Conservation (phyloP, 2,329 filamentous ascomycete genomes). For the Pestalotiopsis sp. region DNA sequence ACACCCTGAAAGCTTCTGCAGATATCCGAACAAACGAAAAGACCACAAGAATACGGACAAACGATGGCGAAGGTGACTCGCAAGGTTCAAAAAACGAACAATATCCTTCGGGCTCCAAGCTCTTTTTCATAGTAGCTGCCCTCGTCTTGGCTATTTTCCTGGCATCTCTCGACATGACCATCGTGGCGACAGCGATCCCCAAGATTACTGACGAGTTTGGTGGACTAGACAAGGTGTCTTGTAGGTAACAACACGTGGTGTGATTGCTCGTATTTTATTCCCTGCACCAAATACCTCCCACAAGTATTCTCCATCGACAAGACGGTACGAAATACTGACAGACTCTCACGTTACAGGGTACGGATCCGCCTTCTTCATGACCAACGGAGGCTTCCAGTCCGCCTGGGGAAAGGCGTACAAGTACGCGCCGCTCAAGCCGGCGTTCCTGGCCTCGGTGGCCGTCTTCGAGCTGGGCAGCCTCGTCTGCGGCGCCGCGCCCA, state of each 20-base stretch:
- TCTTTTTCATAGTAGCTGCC: neutral
- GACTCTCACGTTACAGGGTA: conserved; percentile 23
- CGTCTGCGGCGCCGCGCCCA: conserved; percentile 55
- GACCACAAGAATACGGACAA: too few species aligned
- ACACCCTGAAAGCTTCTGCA: too few species aligned
- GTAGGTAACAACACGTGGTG: conserved; percentile 8
- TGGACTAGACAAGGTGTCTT: conserved; percentile 38
- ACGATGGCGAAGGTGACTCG: too few species aligned
- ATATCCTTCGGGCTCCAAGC: neutral
- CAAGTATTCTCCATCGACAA: too few species aligned
- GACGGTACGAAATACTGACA: too few species aligned
- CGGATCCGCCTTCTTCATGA: conserved; percentile 39
- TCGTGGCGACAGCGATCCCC: conserved; percentile 32
- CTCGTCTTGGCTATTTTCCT: neutral
- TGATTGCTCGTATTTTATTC: too few species aligned
- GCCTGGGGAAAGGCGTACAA: conserved; percentile 42
- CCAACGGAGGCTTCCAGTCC: conserved; percentile 40
- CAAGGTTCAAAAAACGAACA: neutral
- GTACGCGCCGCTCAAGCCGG: conserved; percentile 37
- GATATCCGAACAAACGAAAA: too few species aligned
- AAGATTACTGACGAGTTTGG: conserved; percentile 41
- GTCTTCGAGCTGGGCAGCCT: conserved; percentile 55
- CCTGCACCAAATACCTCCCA: too few species aligned
- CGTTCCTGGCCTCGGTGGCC: conserved; percentile 32
- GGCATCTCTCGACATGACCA: neutral